These are phyloP conservation scores for Saturnispora zaruensis DNA, from an alignment of 805 yeast species.

Conservation along the genomic window DNA sequence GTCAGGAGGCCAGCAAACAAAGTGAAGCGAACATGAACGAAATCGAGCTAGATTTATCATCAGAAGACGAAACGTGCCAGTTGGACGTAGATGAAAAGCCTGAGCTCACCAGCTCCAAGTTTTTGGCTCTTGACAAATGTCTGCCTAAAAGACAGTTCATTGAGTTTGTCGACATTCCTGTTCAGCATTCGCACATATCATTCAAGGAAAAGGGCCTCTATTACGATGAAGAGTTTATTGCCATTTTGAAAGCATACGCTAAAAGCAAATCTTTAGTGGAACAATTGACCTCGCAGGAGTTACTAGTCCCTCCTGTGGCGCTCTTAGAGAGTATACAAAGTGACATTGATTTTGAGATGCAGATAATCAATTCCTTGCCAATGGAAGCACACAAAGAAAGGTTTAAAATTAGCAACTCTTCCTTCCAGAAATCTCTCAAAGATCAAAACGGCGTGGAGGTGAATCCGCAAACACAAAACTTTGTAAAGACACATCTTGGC, in stretches of 20 bases:
- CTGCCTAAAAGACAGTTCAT: slow-evolving; percentile 54
- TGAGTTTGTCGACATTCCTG: slow-evolving; percentile 37
- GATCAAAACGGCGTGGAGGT: not conserved
- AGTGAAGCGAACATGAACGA: not conserved
- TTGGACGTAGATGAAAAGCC: not conserved
- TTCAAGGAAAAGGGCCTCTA: not conserved
- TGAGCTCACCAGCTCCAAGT: slow-evolving; percentile 25
- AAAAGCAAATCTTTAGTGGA: slow-evolving; percentile 48
- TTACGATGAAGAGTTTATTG: slow-evolving; percentile 15
- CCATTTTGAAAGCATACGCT: slow-evolving; percentile 49
- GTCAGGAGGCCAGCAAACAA: not conserved
- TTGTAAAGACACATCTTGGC: not conserved
- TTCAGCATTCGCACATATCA: slow-evolving; percentile 1
- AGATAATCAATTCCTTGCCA: not conserved
- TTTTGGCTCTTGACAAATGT: slow-evolving; percentile 82
- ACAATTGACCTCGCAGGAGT: not conserved
- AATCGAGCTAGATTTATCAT: not conserved
- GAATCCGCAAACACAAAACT: not conserved
- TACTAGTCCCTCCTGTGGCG: not conserved
- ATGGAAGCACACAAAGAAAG: not conserved
- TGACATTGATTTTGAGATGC: not conserved
- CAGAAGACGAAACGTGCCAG: not conserved
- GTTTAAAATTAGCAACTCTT: not conserved
- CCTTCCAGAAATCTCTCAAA: not conserved
- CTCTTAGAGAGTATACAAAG: not conserved